phyloP scores from a whole-genome alignment of 768 basidiomycete genomes.

The Favolaschia claudopus region DNA sequence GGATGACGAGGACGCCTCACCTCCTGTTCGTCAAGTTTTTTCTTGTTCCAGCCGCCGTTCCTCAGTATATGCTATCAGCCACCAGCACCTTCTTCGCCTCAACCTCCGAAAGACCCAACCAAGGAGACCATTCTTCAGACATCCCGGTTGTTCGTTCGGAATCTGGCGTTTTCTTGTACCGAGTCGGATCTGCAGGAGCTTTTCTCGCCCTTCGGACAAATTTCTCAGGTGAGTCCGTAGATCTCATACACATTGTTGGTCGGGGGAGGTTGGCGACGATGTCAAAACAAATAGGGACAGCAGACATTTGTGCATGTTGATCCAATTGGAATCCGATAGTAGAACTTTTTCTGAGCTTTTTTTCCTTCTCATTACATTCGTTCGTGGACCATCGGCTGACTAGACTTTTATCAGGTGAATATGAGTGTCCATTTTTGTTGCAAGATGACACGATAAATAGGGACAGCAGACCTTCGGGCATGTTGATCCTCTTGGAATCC shows the following conservation, averaged over 20 bases:
- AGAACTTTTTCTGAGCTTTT: constrained; percentile 54
- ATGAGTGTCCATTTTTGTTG: constrained; percentile 10
- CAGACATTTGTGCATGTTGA: constrained; percentile 71
- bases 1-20: constrained; percentile 55
- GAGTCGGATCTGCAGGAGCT: constrained; percentile 70
- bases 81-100: constrained; percentile 16
- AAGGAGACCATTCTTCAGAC: constrained; percentile 73
- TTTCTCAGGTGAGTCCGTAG: constrained; percentile 72
- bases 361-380: constrained; percentile 26
- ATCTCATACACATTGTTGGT: background rate
- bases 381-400: constrained; percentile 12
- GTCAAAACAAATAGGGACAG: constrained; percentile 68
- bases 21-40: constrained; percentile 12
- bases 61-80: background rate
- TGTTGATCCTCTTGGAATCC: constrained; percentile 66
- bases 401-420: constrained; percentile 47
- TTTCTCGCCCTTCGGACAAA: constrained; percentile 73
- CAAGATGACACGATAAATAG: constrained; percentile 58
- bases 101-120: constrained; percentile 44
- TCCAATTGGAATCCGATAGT: constrained; percentile 69
- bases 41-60: background rate
- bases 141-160: constrained; percentile 89
- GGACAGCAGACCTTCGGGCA: constrained; percentile 71
- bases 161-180: constrained; percentile 87
- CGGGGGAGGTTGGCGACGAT: constrained; percentile 35